Evolutionary conservation across 2,329 filamentous ascomycete species (phyloP), one percentile per base, ranked within the genome.

Genomic region (Fusarium torreyae): DNA sequence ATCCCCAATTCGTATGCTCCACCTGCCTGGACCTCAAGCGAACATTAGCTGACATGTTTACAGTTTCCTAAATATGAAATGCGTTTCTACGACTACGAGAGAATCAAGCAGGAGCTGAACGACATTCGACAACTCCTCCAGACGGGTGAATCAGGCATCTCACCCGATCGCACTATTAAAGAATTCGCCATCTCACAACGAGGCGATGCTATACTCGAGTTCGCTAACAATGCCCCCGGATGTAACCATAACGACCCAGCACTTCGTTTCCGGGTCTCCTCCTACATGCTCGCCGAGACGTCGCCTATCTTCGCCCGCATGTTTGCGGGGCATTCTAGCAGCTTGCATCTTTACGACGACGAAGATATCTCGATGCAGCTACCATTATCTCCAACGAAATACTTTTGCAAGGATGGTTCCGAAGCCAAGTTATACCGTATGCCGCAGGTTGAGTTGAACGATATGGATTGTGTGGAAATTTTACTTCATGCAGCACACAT

Each of bases 201-300:
- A 4, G 85, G 86, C 8, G 85, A 87, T 62, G 80, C 80, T 4
- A 80, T 88, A 26, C 78, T 88, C 33, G 86, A 87, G 62, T 88
- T 87, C 63, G 78, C 82, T 55, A 86, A 87, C 63, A 70, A 75
- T 1, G 75, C 71, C 1, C 74, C 75, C 9, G 79, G 81, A 17
- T 64, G 73, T 20, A 70, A 66, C 2, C 60, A 66, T 20, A 67
- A 66, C 13, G 78, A 81, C 48, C 83, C 84, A 0, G 80, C 82
- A 1, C 68, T 85, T 13, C 80, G 84, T 7, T 88, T 87, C 55
- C 80, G 84, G 7, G 85, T 88, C 7, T 86, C 84, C 0, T 86
- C 85, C 2, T 79, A 83, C 65, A 80, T 85, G 74, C 74, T 87
- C 15, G 80, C 83, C 5, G 83, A 86, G 73, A 82, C 82, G 1